phyloP scores from a whole-genome alignment of 306 rosid genomes.

The Glycyrrhiza uralensis region DNA sequence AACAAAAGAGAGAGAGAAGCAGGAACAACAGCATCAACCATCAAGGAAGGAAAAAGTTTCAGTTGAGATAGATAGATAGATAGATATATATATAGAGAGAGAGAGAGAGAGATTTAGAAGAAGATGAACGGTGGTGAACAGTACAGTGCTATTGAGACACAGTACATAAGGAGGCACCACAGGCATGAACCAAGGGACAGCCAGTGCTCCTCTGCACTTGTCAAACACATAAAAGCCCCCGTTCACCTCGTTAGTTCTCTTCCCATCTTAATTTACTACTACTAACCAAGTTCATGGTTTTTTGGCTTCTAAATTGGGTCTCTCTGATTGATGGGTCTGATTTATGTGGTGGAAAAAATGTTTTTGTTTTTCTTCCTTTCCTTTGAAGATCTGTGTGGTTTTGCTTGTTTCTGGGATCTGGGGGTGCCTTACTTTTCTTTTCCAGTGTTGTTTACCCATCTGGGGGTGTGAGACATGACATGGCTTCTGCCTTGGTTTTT shows the following conservation, averaged over 20 bases:
- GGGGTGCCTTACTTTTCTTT: background rate
- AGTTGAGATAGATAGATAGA: background rate
- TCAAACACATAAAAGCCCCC: slow-evolving; percentile 85
- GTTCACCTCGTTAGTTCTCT: slow-evolving; percentile 64
- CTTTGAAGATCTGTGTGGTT: slow-evolving; percentile 41
- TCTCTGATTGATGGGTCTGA: background rate
- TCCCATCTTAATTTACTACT: background rate
- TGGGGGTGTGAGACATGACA: background rate
- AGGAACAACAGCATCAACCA: background rate
- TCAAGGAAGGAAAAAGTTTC: background rate
- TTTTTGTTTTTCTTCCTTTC: background rate
- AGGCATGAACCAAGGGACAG: slow-evolving; percentile 62
- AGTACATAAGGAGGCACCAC: slow-evolving; percentile 85
- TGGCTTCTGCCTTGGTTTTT: slow-evolving; percentile 18
- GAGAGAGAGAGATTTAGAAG: background rate
- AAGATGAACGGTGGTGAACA: slow-evolving; percentile 57
- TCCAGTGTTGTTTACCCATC: background rate
- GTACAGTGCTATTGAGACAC: slow-evolving; percentile 52
- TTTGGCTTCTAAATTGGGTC: background rate
- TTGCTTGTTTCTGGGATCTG: slow-evolving; percentile 8
- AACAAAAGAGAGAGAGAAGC: background rate
- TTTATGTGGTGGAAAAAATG: background rate
- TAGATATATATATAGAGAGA: background rate
- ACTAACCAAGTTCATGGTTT: background rate
- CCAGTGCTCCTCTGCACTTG: slow-evolving; percentile 91